Evolutionary conservation across 2,329 filamentous ascomycete genomes (phyloP).

Genomic region (Cercospora sp.): DNA sequence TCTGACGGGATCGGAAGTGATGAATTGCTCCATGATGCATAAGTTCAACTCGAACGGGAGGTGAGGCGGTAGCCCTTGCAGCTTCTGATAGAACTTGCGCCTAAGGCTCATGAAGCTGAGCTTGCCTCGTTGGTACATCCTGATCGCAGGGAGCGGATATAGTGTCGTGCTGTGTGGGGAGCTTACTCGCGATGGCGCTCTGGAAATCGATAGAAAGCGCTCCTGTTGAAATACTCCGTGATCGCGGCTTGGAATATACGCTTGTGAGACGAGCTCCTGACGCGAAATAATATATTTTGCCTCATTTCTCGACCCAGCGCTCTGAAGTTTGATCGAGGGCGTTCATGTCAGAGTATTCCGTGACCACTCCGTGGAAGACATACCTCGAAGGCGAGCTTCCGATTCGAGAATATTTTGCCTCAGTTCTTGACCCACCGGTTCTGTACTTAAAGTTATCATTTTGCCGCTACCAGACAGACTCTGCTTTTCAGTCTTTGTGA

Average conservation of each 20-base stretch:
- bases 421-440: not conserved
- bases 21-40: not conserved
- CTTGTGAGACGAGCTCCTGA: not conserved
- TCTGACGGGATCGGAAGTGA: not conserved
- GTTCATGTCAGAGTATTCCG: not conserved
- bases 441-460: not conserved
- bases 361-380: not conserved
- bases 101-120: not conserved
- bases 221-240: too few relatives aligned
- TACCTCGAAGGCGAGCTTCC: not conserved
- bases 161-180: not conserved
- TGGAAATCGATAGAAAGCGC: not conserved
- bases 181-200: not conserved
- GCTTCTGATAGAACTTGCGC: not conserved
- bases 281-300: not conserved
- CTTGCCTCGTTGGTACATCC: not conserved
- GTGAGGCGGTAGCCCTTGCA: not conserved
- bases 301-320: not conserved
- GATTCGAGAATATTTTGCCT: not conserved
- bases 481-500: not conserved
- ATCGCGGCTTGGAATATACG: too few relatives aligned
- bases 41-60: not conserved
- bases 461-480: not conserved
- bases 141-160: not conserved
- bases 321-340: not conserved